Evolutionary conservation across 2,329 filamentous ascomycete genomes (phyloP), one percentile per base, ranked within the genome.

Genomic region (Leptographium flavum): DNA sequence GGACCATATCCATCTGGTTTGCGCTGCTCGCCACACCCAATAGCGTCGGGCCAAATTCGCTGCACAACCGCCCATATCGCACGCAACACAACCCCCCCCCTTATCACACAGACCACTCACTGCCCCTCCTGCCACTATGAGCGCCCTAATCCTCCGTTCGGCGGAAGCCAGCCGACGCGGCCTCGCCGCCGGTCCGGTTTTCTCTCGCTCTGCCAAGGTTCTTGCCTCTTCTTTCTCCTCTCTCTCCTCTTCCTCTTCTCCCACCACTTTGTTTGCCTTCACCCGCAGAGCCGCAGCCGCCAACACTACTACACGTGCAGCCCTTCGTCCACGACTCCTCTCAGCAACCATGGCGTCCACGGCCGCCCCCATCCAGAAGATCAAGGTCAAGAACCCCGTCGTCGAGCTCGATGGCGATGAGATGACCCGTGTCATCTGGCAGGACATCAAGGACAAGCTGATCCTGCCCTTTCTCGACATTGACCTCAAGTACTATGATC

Each of bases 381-480:
- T 96, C 76, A 92, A 94, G 78, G 92, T 98, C 73, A 88, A 94
- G 80, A 96, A 94, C 69, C 92, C 92, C 54, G 81, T 98, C 63
- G 92, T 98, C 65, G 92, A 96, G 73, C 78, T 96, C 58, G 90
- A 96, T 64, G 90, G 90, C 60, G 79, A 83, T 58, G 79, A 87
- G 81, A 96, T 96, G 92, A 98, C 92, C 57, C 77, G 92, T 59
- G 88, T 98, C 64, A 98, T 98, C 73, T 98, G 92, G 92, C 74
- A 95, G 72, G 81, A 85, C 66, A 98, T 98, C 77, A 95, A 95
- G 77, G 85, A 96, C 70, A 94, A 93, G 76, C 90, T 95, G 72
- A 95, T 95, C 68, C 74, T 82, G 69, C 88, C 88, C 46, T 95
- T 92, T 70, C 82, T 98, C 55, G 88, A 95, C 65, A 79, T 98